phyloP scores from a whole-genome alignment of 768 basidiomycete species.

The Hericium rajendrae region DNA sequence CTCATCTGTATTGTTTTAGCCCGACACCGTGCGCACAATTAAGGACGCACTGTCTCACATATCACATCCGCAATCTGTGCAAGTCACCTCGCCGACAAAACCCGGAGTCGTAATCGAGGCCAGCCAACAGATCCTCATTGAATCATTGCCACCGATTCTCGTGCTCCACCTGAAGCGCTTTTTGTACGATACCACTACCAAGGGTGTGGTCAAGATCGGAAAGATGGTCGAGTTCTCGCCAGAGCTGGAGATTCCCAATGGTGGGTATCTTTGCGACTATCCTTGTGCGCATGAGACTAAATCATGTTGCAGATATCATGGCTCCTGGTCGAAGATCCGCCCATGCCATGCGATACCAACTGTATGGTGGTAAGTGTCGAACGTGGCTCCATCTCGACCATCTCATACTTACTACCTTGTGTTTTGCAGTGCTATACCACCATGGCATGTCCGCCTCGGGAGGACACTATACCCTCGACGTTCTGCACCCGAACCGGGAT shows the following conservation, averaged over 20 bases:
- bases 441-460: conserved; percentile 86
- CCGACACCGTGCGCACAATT: conserved; percentile 65
- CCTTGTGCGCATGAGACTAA: not conserved
- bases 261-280: conserved; percentile 26
- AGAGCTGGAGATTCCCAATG: conserved; percentile 66
- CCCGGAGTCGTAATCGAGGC: conserved; percentile 62
- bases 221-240: conserved; percentile 74
- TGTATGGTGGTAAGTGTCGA: conserved; percentile 63
- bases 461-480: conserved; percentile 92
- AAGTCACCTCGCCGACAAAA: conserved; percentile 50
- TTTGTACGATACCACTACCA: conserved; percentile 65
- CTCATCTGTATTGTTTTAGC: conserved; percentile 28
- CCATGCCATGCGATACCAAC: conserved; percentile 51
- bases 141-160: conserved; percentile 73
- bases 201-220: conserved; percentile 76
- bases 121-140: conserved; percentile 63
- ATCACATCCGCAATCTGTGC: conserved; percentile 71
- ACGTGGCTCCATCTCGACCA: not conserved
- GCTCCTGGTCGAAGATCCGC: conserved; percentile 42
- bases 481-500: conserved; percentile 65
- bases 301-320: conserved; percentile 1
- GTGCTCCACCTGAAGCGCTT: conserved; percentile 90
- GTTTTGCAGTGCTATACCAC: conserved; percentile 69
- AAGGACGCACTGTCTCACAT: conserved; percentile 76
- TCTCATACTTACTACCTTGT: not conserved